Conservation (phyloP, 2,329 filamentous ascomycete genomes). For the Cladophialophora psammophila region DNA sequence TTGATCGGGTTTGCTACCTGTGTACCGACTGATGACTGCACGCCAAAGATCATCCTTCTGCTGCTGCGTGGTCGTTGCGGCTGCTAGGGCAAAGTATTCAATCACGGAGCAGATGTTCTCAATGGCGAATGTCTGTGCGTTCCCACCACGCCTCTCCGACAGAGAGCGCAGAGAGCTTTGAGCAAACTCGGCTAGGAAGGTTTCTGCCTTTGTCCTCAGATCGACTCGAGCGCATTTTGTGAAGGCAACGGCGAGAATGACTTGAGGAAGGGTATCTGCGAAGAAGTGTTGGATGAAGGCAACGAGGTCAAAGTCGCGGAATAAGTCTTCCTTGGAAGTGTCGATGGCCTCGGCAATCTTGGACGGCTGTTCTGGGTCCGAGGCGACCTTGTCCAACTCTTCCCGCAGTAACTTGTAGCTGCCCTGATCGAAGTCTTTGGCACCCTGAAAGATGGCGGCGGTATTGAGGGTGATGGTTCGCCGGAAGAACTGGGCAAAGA, state of each 20-base stretch:
- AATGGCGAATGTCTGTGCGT: constrained; percentile 21
- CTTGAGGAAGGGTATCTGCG: constrained; percentile 85
- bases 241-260: constrained; percentile 85
- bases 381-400: constrained; percentile 86
- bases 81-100: constrained; percentile 36
- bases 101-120: constrained; percentile 36
- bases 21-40: constrained; percentile 31
- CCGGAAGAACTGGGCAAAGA: constrained; percentile 94
- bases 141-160: constrained; percentile 25
- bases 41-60: constrained; percentile 33
- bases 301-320: constrained; percentile 94
- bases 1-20: constrained; percentile 45
- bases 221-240: constrained; percentile 81
- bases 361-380: constrained; percentile 79
- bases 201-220: constrained; percentile 76
- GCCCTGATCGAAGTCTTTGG: constrained; percentile 74
- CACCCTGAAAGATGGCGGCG: constrained; percentile 81
- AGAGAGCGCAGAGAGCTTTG: constrained; percentile 29
- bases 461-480: constrained; percentile 92
- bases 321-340: constrained; percentile 87
- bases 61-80: constrained; percentile 25
- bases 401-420: constrained; percentile 82
- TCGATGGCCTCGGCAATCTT: constrained; percentile 96
- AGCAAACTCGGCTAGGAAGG: constrained; percentile 32
- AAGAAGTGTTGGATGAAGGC: constrained; percentile 97